Conservation (phyloP, 345 rosid genomes). For the Adansonia digitata region DNA sequence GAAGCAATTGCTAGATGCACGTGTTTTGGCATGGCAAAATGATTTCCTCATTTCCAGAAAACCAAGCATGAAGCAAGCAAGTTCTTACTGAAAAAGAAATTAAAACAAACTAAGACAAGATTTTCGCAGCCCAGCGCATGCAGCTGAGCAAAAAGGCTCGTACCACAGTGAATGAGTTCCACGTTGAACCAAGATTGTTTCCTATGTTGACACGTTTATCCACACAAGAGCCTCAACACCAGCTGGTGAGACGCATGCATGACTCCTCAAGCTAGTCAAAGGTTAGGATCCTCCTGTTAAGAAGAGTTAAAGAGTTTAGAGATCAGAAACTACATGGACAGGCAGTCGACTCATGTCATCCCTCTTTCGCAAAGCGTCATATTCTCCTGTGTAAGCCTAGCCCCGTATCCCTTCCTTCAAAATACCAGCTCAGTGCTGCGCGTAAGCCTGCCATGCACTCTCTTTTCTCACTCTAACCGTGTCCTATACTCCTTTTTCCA, state of each 20-base stretch:
- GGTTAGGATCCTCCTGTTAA: neutral
- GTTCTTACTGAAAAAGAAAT: neutral
- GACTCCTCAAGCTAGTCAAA: slow-evolving; percentile 29
- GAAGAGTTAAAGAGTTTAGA: neutral
- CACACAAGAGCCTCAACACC: slow-evolving; percentile 20
- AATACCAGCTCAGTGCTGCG: slow-evolving; percentile 34
- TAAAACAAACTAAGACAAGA: neutral
- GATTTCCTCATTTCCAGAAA: neutral
- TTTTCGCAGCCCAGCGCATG: neutral
- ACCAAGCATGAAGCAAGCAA: slow-evolving; percentile 1
- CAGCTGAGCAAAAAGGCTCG: neutral
- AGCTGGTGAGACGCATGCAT: slow-evolving; percentile 33
- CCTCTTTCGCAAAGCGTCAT: slow-evolving; percentile 33
- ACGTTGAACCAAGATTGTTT: slow-evolving; percentile 22
- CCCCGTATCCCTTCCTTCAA: neutral
- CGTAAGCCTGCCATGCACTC: slow-evolving; percentile 62
- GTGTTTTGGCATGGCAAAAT: neutral
- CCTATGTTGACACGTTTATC: slow-evolving; percentile 21
- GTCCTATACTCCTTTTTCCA: slow-evolving; percentile 25
- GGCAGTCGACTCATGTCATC: neutral
- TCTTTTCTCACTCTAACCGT: slow-evolving; percentile 13
- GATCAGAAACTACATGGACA: no score
- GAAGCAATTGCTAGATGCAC: neutral
- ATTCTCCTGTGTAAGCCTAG: slow-evolving; percentile 14
- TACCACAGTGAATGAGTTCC: slow-evolving; percentile 15